Base-by-base conservation (phyloP, 352 stramenopile species). In the Thraustotheca clavata region DNA sequence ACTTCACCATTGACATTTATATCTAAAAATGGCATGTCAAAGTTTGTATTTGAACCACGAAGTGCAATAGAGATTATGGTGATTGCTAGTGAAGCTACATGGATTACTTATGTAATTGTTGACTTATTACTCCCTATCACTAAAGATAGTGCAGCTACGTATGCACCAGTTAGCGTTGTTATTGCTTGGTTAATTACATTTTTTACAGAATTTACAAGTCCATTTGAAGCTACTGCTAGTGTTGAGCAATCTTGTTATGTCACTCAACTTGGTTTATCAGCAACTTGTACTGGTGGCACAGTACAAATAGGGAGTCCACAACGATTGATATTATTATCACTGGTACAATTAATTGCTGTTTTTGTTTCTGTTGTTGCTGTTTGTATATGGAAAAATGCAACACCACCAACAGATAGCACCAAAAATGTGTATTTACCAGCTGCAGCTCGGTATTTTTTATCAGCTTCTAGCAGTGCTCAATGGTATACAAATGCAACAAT, bases 41-140 rank as follows among this genome's bases (percentile, higher is more conserved):
- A 3, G 9, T 54, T 65, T 34, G 0, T 1, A 24, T 49, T 38
- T 22, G 22, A 26, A n/a, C 57, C 12, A 6, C 57, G 57, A 5
- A 16, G 27, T 3, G 36, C 20, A 20, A 46, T 18, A 31, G 38
- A 65, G 8, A 35, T 55, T 12, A 22, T 32, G 26, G 38, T 54
- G 46, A 29, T 65, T 4, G 11, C 57, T 4, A 32, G 57, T 8
- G 57, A 65, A 39, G 38, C 12, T 2, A 39, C 41, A 24, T 65
- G 57, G 57, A 4, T 52, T 9, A 55, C 57, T 22, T 65, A 55
- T n/a, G 40, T 55, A 16, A 7, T 65, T 7, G 11, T 54, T 5
- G 57, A 65, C 41, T 5, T 65, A 4, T 20, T 54, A 14, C 24
- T 49, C 6, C 57, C 57, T 12, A 7, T 55, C 20, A 24, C 41